Percentiles rank a stretch among this genome's conserved stretches.
These are phyloP conservation scores for Gomphus bonarii DNA, from an alignment of 1,284 basidiomycete species.

Conservation along the genomic window DNA sequence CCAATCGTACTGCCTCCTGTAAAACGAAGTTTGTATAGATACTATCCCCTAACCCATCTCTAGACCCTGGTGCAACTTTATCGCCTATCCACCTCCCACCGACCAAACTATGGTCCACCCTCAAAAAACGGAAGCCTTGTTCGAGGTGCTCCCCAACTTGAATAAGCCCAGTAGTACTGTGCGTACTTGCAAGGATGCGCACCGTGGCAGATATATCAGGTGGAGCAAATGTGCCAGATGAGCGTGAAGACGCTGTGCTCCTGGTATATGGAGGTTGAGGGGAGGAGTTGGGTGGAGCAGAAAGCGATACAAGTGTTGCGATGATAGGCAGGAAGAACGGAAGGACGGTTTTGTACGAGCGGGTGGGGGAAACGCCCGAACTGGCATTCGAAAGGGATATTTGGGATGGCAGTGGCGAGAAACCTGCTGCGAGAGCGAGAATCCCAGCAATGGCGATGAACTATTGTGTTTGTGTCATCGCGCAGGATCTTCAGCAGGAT, in stretches of 20 bases:
- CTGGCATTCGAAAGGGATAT: neutral
- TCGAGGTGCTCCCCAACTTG: slow-evolving; percentile 63
- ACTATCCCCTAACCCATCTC: slow-evolving; percentile 52
- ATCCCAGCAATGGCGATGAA: neutral
- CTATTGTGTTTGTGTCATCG: neutral
- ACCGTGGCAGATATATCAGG: slow-evolving; percentile 39
- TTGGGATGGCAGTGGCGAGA: neutral
- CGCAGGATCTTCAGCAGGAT: neutral
- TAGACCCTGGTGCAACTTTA: slow-evolving; percentile 29
- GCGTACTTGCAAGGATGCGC: slow-evolving; percentile 58
- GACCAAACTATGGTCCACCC: slow-evolving; percentile 81
- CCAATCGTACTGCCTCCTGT: slow-evolving; percentile 73
- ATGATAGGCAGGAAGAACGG: slow-evolving; percentile 19
- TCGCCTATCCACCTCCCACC: slow-evolving; percentile 79
- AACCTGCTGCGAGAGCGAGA: neutral
- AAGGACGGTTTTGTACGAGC: slow-evolving; percentile 4
- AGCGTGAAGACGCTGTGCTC: slow-evolving; percentile 25
- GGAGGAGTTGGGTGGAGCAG: slow-evolving; percentile 29
- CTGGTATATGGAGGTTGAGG: slow-evolving; percentile 17
- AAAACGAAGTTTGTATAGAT: slow-evolving; percentile 78
- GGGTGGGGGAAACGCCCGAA: neutral
- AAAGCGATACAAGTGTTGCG: slow-evolving; percentile 22
- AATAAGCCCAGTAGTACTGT: slow-evolving; percentile 69
- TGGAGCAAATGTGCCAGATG: slow-evolving; percentile 48
- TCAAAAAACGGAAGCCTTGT: slow-evolving; percentile 65